phyloP scores from a whole-genome alignment of 106 monocot species.

The Dioscorea dumetorum region DNA sequence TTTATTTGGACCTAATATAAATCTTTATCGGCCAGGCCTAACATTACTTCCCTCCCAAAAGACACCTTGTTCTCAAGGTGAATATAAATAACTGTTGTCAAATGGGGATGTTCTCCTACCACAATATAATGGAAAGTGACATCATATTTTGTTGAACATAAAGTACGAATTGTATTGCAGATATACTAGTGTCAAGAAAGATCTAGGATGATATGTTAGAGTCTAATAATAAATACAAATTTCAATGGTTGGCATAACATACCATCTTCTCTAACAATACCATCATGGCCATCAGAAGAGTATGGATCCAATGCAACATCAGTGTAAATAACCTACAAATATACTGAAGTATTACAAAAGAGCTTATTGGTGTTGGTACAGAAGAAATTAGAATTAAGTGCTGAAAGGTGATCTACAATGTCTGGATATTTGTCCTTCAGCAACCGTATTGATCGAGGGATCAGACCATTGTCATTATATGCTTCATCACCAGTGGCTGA shows the following conservation, averaged over 20 bases:
- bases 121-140: too few species aligned
- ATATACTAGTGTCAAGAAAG: too few species aligned
- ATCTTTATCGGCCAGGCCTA: too few species aligned
- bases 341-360: background rate
- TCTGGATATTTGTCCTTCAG: slow-evolving; percentile 95
- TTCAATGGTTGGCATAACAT: background rate
- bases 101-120: too few species aligned
- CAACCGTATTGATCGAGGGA: slow-evolving; percentile 82
- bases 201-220: too few species aligned
- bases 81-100: too few species aligned
- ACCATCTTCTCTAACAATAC: slow-evolving; percentile 99
- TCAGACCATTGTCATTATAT: slow-evolving; percentile 92
- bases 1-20: too few species aligned
- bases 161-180: too few species aligned
- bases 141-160: too few species aligned
- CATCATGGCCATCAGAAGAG: slow-evolving; percentile 98
- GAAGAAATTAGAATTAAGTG: background rate
- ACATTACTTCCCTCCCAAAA: too few species aligned
- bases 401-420: slow-evolving; percentile 50
- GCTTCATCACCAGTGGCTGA: slow-evolving; percentile 93
- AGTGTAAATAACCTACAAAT: slow-evolving; percentile 81
- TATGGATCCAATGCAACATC: slow-evolving; percentile 99
- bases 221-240: too few species aligned
- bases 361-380: background rate
- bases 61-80: too few species aligned